Evolutionary conservation across 2,329 filamentous ascomycete genomes (phyloP).

Genomic region (Alternaria viburni): DNA sequence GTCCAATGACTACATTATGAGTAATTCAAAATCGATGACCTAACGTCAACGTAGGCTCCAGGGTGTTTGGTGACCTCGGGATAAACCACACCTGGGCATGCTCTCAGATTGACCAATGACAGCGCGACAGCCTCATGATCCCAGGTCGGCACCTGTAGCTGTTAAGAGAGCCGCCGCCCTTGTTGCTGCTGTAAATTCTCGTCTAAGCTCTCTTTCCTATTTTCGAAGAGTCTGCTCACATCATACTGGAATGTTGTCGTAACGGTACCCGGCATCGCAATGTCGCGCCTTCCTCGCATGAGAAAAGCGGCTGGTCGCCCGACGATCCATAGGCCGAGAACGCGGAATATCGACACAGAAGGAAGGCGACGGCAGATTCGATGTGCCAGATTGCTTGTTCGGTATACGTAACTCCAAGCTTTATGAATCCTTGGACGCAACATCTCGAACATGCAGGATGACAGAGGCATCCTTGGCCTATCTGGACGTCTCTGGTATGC

Average conservation of each 20-base stretch:
- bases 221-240: not conserved
- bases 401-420: not conserved
- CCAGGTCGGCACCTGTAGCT: not conserved
- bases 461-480: not conserved
- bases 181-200: not conserved
- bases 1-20: not conserved
- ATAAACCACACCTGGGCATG: not conserved
- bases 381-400: not conserved
- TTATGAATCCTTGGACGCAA: not conserved
- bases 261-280: not conserved
- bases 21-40: not conserved
- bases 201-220: not conserved
- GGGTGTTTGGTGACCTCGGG: not conserved
- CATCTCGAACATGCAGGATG: not conserved
- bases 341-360: not conserved
- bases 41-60: not conserved
- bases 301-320: not conserved
- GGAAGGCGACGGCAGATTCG: not conserved
- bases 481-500: not conserved
- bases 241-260: not conserved
- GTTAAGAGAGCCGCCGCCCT: not conserved
- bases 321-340: not conserved
- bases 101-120: not conserved
- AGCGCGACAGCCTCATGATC: not conserved
- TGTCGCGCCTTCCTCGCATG: not conserved